phyloP scores from a whole-genome alignment of 805 yeast genomes.

The Vanderwaltozyma yarrowii region DNA sequence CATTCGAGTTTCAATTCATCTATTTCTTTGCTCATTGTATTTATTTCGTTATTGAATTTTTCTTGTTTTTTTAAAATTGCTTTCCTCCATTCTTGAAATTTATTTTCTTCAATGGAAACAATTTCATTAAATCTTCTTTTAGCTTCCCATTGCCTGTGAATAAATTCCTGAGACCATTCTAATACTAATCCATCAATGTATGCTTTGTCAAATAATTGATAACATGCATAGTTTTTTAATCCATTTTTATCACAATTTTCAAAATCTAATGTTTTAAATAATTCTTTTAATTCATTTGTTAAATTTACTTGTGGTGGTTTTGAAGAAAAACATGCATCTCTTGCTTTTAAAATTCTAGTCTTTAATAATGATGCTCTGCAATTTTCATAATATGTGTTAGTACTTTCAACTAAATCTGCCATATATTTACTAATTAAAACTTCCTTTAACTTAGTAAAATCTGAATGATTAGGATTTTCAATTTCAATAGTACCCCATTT shows the following conservation, averaged over 20 bases:
- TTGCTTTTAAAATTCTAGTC: constrained; percentile 31
- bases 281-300: constrained; percentile 4
- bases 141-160: constrained; percentile 35
- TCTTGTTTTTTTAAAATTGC: constrained; percentile 46
- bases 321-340: constrained; percentile 9
- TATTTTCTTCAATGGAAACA: constrained; percentile 40
- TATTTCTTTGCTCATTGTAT: constrained; percentile 30
- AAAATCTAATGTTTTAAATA: constrained; percentile 11
- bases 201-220: constrained; percentile 29
- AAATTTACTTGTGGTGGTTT: background rate
- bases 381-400: constrained; percentile 65
- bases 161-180: constrained; percentile 38
- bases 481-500: constrained; percentile 83
- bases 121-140: constrained; percentile 36
- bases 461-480: constrained; percentile 69
- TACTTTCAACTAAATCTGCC: constrained; percentile 67
- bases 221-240: constrained; percentile 31
- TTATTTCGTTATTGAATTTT: constrained; percentile 46
- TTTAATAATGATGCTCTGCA: constrained; percentile 52
- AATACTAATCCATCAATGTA: constrained; percentile 33
- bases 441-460: constrained; percentile 54
- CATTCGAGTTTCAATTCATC: constrained; percentile 30
- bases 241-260: constrained; percentile 24
- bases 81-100: constrained; percentile 53
- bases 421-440: constrained; percentile 58